Percentiles rank a stretch among this genome's conserved stretches.
phyloP scores from a whole-genome alignment of 163 green algal genomes.

The Chlamydomonas reinhardtii region DNA sequence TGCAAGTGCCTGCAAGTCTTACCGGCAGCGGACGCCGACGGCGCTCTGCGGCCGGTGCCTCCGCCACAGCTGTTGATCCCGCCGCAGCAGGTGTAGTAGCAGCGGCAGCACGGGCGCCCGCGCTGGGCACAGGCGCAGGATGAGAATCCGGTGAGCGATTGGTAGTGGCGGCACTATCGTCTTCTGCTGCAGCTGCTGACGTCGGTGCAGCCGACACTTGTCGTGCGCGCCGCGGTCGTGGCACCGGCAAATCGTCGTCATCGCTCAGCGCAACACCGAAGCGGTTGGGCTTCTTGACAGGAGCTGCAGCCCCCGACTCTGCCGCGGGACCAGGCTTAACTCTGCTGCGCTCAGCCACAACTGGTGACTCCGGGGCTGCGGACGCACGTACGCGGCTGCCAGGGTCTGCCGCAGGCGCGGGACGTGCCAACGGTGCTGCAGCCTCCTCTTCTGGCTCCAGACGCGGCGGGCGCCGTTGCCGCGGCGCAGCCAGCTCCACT shows the following conservation, averaged over 20 bases:
- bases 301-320: neutral
- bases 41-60: neutral
- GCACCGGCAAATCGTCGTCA: slow-evolving; percentile 7
- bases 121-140: neutral
- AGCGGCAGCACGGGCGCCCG: neutral
- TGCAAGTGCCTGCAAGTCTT: too few species aligned
- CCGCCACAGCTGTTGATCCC: neutral
- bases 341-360: too few species aligned
- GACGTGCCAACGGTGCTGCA: too few species aligned
- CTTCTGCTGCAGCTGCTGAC: neutral
- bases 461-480: too few species aligned
- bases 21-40: too few species aligned
- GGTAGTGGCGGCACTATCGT: too few species aligned
- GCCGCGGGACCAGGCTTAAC: neutral
- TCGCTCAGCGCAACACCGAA: slow-evolving; percentile 25
- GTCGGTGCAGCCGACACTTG: neutral
- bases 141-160: too few species aligned
- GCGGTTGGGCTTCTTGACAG: slow-evolving; percentile 10
- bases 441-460: too few species aligned
- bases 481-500: too few species aligned
- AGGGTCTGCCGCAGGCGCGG: too few species aligned
- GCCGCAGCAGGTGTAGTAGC: neutral
- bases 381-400: too few species aligned
- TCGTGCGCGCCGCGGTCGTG: neutral
- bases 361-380: too few species aligned